phyloP scores from a whole-genome alignment of 73 alveolate genomes.

The Paraurostyla sp. region DNA sequence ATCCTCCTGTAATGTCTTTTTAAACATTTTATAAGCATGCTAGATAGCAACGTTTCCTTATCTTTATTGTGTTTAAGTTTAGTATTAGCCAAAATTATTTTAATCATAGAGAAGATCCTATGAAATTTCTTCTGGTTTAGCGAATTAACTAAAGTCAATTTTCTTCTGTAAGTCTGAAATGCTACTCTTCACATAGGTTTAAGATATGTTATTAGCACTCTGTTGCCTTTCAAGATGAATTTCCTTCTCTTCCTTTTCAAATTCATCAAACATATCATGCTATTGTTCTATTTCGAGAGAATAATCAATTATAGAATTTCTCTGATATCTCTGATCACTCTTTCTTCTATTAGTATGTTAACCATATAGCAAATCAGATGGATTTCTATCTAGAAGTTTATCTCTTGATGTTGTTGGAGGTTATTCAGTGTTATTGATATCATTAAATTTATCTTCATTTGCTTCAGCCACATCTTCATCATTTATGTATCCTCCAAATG shows the following conservation, averaged over 20 bases:
- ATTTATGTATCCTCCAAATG: neutral
- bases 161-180: conserved; percentile 5
- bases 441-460: neutral
- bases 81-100: neutral
- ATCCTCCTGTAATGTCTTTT: neutral
- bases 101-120: neutral
- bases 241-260: conserved; percentile 15
- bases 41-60: neutral
- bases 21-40: neutral
- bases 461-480: conserved; percentile 23
- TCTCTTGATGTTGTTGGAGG: neutral
- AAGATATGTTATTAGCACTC: conserved; percentile 5
- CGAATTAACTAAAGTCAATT: neutral
- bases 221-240: neutral
- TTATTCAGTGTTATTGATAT: neutral
- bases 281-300: neutral
- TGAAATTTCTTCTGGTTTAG: neutral
- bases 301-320: neutral
- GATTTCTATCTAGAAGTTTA: neutral
- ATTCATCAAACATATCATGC: conserved; percentile 61
- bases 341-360: neutral
- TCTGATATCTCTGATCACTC: conserved; percentile 42
- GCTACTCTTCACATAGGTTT: neutral
- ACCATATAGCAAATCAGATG: neutral
- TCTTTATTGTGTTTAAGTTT: neutral